Conservation (phyloP, 345 rosid genomes). For the Luvunga scandens region DNA sequence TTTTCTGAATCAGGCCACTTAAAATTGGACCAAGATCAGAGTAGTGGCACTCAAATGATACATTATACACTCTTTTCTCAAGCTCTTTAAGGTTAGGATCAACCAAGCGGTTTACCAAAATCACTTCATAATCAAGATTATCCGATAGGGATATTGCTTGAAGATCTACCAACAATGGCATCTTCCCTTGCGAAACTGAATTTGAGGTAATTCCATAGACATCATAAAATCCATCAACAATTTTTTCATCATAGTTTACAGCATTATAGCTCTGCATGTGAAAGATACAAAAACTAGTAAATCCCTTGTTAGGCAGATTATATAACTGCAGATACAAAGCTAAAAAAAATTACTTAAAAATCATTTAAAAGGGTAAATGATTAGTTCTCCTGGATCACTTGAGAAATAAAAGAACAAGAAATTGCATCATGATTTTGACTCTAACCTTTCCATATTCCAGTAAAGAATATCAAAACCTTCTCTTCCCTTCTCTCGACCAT, state of each 20-base stretch:
- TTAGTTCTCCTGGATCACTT: background rate
- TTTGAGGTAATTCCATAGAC: slow-evolving; percentile 64
- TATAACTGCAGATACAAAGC: slow-evolving; percentile 9
- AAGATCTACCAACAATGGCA: slow-evolving; percentile 86
- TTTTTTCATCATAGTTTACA: slow-evolving; percentile 77
- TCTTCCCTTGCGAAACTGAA: slow-evolving; percentile 59
- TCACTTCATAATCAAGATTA: slow-evolving; percentile 69
- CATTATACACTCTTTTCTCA: slow-evolving; percentile 49
- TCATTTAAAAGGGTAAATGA: slow-evolving; percentile 11
- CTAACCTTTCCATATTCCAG: background rate
- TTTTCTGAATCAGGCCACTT: slow-evolving; percentile 66
- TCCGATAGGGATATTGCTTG: slow-evolving; percentile 62
- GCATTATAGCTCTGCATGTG: slow-evolving; percentile 76
- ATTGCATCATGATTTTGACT: background rate
- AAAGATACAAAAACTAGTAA: background rate
- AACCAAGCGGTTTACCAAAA: slow-evolving; percentile 69
- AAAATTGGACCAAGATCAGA: slow-evolving; percentile 41
- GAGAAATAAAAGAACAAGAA: background rate
- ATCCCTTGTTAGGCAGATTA: background rate
- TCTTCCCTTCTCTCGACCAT: background rate
- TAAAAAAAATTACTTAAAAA: slow-evolving; percentile 16
- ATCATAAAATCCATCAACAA: slow-evolving; percentile 88
- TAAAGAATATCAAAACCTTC: background rate
- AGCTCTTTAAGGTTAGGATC: slow-evolving; percentile 76
- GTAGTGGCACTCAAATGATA: slow-evolving; percentile 48